These are phyloP conservation scores for Starmera pachycereana DNA, from an alignment of 805 yeast species.

Conservation along the genomic window DNA sequence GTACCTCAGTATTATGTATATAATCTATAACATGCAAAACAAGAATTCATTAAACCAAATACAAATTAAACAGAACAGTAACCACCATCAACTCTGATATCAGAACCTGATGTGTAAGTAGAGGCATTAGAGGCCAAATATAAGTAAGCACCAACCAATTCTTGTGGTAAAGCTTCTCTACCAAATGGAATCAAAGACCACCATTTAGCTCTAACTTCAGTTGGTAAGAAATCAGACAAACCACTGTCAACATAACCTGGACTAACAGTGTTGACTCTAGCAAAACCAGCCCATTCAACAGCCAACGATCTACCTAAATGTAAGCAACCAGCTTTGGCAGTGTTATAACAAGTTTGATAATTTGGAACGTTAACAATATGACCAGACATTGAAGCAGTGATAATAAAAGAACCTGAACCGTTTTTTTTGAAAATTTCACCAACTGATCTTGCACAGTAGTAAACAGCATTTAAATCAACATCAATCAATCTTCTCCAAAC, in stretches of 20 bases:
- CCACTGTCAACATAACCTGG: conserved; percentile 85
- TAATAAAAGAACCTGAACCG: conserved; percentile 66
- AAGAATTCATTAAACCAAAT: background rate
- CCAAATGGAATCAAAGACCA: conserved; percentile 51
- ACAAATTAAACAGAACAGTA: conserved; percentile 24
- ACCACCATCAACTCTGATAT: conserved; percentile 74
- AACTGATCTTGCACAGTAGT: conserved; percentile 65
- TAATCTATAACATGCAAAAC: too few relatives aligned
- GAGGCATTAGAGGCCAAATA: conserved; percentile 78
- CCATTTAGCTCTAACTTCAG: conserved; percentile 39
- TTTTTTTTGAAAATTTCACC: conserved; percentile 67
- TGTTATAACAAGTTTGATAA: conserved; percentile 76
- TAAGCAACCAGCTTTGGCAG: conserved; percentile 71
- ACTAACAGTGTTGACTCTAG: conserved; percentile 72
- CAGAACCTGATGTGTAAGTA: conserved; percentile 71
- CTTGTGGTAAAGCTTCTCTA: conserved; percentile 64
- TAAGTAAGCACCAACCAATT: conserved; percentile 69
- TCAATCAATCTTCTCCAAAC: conserved; percentile 68
- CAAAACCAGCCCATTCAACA: conserved; percentile 82
- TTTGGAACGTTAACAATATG: conserved; percentile 84
- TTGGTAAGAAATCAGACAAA: conserved; percentile 38
- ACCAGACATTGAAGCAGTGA: conserved; percentile 87
- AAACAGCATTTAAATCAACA: conserved; percentile 72
- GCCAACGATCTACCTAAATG: conserved; percentile 68
- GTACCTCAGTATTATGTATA: too few relatives aligned